These are phyloP conservation scores for Podila verticillata DNA, from an alignment of 192 early-diverging fungal species.

Conservation along the genomic window DNA sequence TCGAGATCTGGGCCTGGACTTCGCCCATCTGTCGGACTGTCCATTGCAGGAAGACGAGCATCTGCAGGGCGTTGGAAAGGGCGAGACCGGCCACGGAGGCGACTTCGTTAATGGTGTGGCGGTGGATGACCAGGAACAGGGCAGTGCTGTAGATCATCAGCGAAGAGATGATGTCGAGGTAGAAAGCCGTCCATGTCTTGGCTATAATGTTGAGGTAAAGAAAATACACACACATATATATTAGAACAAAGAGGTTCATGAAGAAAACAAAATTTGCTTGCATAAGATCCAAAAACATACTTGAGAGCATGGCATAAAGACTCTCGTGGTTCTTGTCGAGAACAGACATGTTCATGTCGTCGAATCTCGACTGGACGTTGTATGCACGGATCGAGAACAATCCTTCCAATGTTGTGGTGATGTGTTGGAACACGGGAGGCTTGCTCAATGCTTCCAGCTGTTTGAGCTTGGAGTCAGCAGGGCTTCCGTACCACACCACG, in stretches of 20 bases:
- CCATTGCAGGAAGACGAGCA: slow-evolving; percentile 37
- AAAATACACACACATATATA: background rate
- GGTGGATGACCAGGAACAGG: slow-evolving; percentile 60
- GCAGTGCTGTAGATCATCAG: slow-evolving; percentile 70
- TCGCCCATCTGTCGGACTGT: slow-evolving; percentile 29
- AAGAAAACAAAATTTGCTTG: slow-evolving; percentile 36
- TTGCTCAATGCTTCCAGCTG: slow-evolving; percentile 35
- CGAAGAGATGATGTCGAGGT: slow-evolving; percentile 65
- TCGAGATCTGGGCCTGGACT: slow-evolving; percentile 24
- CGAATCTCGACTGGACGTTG: slow-evolving; percentile 62
- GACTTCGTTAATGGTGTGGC: slow-evolving; percentile 19
- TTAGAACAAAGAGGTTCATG: too few species aligned
- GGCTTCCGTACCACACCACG: slow-evolving; percentile 22
- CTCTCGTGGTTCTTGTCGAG: slow-evolving; percentile 65
- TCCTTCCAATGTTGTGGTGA: slow-evolving; percentile 71
- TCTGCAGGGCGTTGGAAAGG: slow-evolving; percentile 34
- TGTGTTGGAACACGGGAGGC: slow-evolving; percentile 50
- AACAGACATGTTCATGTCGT: slow-evolving; percentile 57
- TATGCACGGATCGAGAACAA: slow-evolving; percentile 77
- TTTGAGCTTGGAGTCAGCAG: slow-evolving; percentile 25
- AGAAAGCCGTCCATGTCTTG: slow-evolving; percentile 63
- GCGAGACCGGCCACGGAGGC: slow-evolving; percentile 35
- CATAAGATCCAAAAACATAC: slow-evolving; percentile 51
- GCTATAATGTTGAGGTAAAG: slow-evolving; percentile 13
- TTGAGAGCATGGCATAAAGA: slow-evolving; percentile 54